Base-by-base conservation (phyloP, 2,329 filamentous ascomycete species). In the Trichophyton mentagrophytes region DNA sequence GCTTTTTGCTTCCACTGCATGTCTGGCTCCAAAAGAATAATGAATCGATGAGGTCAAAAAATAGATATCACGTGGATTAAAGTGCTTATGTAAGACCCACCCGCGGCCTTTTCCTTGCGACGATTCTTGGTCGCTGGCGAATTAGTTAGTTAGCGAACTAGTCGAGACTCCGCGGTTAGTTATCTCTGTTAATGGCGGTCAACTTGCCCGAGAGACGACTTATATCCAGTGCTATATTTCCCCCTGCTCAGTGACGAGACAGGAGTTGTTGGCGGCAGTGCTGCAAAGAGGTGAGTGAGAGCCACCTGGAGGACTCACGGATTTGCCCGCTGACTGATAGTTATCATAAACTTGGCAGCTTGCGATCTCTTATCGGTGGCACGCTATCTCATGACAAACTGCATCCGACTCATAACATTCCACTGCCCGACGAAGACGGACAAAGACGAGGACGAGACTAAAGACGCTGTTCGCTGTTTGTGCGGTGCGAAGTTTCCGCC, bases 321-420 rank as follows among this genome's bases (percentile, higher is more conserved):
- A 53, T 33, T 44, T 53, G 49, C 27, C 49, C 49, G 49, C 49
- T 53, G 49, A 53, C 49, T 53, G 49, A 53, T 53, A n/a, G n/a
- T n/a, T n/a, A 53, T 53, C 49, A 53, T 53, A 53, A 44, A 53
- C 49, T 53, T 53, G 49, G 49, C 49, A 53, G 27, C 20, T 15
- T 30, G 49, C n/a, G 40, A 44, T 44, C 27, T 13, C 22, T 30
- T 53, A 27, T 53, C 49, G 49, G 42, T 46, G 11, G n/a, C 40
- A 44, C 22, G 22, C 27, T 53, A 53, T 53, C 49, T 30, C 27
- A n/a, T 13, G n/a, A n/a, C 49, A 30, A n/a, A 30, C 49, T 25
- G 27, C 13, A 9, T 27, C 27, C 49, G 40, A 44, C 40, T 44
- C 40, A 44, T 8, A 44, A 44, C 40, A 44, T 44, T 44, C 40